Percentiles rank a stretch among this genome's conserved stretches.
These are phyloP conservation scores for Sutorius eximius DNA, from an alignment of 1,284 basidiomycete genomes.

Conservation along the genomic window DNA sequence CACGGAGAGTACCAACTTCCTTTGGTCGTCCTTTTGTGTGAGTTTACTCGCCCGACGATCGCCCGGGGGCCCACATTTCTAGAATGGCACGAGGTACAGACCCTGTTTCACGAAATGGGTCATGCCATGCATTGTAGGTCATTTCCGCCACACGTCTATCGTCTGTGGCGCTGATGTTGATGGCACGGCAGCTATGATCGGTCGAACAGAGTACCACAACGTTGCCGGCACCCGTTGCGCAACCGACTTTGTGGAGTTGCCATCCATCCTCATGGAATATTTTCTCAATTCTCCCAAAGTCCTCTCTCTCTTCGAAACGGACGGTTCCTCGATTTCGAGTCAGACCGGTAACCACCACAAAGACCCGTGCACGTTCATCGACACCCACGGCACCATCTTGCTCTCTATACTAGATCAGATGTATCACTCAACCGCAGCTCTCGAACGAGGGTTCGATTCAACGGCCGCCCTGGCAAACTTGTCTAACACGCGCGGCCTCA, in stretches of 20 bases:
- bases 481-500: slow-evolving; percentile 70
- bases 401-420: slow-evolving; percentile 88
- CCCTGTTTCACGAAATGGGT: slow-evolving; percentile 98
- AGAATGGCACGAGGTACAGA: slow-evolving; percentile 93
- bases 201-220: slow-evolving; percentile 96
- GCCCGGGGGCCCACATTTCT: slow-evolving; percentile 71
- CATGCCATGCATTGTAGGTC: slow-evolving; percentile 97
- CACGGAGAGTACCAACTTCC: slow-evolving; percentile 85
- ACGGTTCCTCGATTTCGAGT: slow-evolving; percentile 42
- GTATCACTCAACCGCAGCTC: slow-evolving; percentile 78
- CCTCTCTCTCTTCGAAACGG: slow-evolving; percentile 71
- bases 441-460: slow-evolving; percentile 64
- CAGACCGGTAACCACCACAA: slow-evolving; percentile 60
- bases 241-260: slow-evolving; percentile 97
- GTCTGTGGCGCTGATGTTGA: slow-evolving; percentile 18
- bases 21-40: slow-evolving; percentile 88
- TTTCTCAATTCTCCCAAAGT: slow-evolving; percentile 86
- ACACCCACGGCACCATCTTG: slow-evolving; percentile 90
- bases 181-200: slow-evolving; percentile 83
- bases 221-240: slow-evolving; percentile 98
- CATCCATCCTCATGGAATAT: slow-evolving; percentile 98
- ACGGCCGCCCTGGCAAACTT: slow-evolving; percentile 66
- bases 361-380: slow-evolving; percentile 73
- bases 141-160: slow-evolving; percentile 2
- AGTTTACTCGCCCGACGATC: slow-evolving; percentile 72